Conservation (phyloP, 23 red algal genomes). For the Cyanidiococcus yangmingshanensis region DNA sequence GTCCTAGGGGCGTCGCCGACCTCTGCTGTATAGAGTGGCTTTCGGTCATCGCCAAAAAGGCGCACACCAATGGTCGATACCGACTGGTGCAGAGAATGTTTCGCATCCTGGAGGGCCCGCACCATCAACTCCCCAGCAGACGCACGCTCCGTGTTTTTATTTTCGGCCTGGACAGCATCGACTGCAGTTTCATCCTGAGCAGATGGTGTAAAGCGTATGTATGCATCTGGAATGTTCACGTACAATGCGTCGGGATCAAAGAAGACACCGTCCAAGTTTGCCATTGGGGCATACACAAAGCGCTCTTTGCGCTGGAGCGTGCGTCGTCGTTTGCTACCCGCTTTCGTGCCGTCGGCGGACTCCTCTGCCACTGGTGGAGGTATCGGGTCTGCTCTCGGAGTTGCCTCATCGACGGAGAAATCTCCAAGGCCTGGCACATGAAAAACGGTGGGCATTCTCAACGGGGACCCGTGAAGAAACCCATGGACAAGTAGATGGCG, state of each 20-base stretch:
- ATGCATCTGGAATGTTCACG: slow-evolving; percentile 49
- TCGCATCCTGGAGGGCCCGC: slow-evolving; percentile 40
- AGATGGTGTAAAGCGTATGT: slow-evolving; percentile 48
- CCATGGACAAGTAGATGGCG: slow-evolving; percentile 77
- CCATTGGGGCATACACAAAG: slow-evolving; percentile 83
- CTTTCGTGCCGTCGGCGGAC: not conserved
- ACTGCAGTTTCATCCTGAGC: slow-evolving; percentile 18
- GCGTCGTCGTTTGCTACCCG: slow-evolving; percentile 32
- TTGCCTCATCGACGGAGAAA: slow-evolving; percentile 40
- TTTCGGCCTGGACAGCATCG: not conserved
- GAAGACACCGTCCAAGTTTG: slow-evolving; percentile 76
- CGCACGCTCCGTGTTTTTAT: not conserved
- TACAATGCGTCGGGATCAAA: slow-evolving; percentile 93
- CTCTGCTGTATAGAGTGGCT: no score
- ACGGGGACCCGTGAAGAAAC: slow-evolving; percentile 68
- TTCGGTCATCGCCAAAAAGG: not conserved
- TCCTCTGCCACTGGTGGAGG: slow-evolving; percentile 30
- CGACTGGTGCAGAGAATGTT: not conserved
- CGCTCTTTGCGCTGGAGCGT: slow-evolving; percentile 57
- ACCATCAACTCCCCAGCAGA: slow-evolving; percentile 63
- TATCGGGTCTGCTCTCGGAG: slow-evolving; percentile 67
- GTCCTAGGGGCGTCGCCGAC: no score
- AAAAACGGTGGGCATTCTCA: slow-evolving; percentile 26
- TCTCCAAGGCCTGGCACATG: slow-evolving; percentile 86
- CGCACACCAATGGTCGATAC: not conserved